Evolutionary conservation across 495 filamentous ascomycete species (phyloP).

Genomic region (Tuber melanosporum): DNA sequence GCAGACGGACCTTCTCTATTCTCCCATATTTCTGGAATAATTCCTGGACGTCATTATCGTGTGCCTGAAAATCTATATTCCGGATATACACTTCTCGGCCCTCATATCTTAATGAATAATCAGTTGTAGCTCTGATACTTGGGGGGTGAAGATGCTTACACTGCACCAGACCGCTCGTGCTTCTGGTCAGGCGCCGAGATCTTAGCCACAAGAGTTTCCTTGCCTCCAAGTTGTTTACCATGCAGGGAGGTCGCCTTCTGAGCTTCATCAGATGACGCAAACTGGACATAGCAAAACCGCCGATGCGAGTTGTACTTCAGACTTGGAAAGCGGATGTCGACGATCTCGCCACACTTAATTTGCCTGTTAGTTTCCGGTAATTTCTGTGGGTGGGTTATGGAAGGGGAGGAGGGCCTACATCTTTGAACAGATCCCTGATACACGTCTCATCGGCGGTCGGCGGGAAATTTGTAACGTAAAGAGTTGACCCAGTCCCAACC

Average conservation of each 20-base stretch:
- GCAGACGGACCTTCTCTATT: slow-evolving; percentile 61
- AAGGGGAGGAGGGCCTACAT: slow-evolving; percentile 44
- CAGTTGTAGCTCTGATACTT: slow-evolving; percentile 1
- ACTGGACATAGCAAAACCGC: slow-evolving; percentile 91
- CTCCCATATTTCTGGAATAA: slow-evolving; percentile 69
- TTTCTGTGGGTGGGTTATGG: slow-evolving; percentile 4
- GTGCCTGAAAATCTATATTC: slow-evolving; percentile 61
- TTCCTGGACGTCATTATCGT: slow-evolving; percentile 60
- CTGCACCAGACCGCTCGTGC: slow-evolving; percentile 71
- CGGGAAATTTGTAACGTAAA: slow-evolving; percentile 89
- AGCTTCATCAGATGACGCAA: slow-evolving; percentile 59
- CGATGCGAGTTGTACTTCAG: slow-evolving; percentile 81
- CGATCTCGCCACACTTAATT: slow-evolving; percentile 64
- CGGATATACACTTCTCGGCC: slow-evolving; percentile 78
- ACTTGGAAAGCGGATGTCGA: slow-evolving; percentile 82
- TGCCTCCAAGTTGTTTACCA: slow-evolving; percentile 58
- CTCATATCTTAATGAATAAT: slow-evolving; percentile 50
- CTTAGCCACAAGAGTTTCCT: slow-evolving; percentile 63
- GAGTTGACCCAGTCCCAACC: slow-evolving; percentile 64
- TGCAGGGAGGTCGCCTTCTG: slow-evolving; percentile 63
- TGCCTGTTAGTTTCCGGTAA: slow-evolving; percentile 33
- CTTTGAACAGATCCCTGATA: slow-evolving; percentile 66
- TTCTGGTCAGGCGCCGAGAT: slow-evolving; percentile 75
- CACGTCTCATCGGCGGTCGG: slow-evolving; percentile 74
- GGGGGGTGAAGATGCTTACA: slow-evolving; percentile 41